Evolutionary conservation across 139 green algal species (phyloP).

Genomic region (Chlorella sp.): DNA sequence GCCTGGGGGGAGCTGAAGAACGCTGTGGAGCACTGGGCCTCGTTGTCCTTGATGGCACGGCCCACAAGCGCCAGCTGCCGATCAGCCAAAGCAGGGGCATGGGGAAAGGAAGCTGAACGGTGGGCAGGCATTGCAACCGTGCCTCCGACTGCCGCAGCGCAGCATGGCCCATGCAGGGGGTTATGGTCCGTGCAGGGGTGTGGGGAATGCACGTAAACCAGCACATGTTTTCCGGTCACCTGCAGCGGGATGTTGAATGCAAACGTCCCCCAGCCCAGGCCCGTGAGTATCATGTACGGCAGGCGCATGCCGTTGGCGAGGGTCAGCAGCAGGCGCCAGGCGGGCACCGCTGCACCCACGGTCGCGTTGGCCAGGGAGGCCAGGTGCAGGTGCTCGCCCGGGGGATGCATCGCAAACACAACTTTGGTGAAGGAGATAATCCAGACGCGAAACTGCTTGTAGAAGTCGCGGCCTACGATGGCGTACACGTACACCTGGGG

Average conservation of each 20-base stretch:
- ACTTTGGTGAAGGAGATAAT: slow-evolving; percentile 7
- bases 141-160: no score
- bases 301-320: slow-evolving; percentile 1
- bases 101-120: no score
- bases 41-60: background rate
- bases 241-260: background rate
- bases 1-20: background rate
- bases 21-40: background rate
- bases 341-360: background rate
- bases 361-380: background rate
- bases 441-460: slow-evolving; percentile 14
- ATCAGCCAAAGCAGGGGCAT: no score
- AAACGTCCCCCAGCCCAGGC: background rate
- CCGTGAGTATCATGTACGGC: slow-evolving; percentile 2
- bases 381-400: slow-evolving; percentile 3
- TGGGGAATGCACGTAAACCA: no score
- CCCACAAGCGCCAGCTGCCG: slow-evolving; percentile 18
- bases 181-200: no score
- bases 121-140: no score
- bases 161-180: no score
- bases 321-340: background rate
- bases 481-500: background rate
- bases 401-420: slow-evolving; percentile 4
- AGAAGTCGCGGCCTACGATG: background rate
- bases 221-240: no score